These are phyloP conservation scores for Phanerodontia chrysosporium DNA, from an alignment of 768 basidiomycete genomes.

Conservation along the genomic window DNA sequence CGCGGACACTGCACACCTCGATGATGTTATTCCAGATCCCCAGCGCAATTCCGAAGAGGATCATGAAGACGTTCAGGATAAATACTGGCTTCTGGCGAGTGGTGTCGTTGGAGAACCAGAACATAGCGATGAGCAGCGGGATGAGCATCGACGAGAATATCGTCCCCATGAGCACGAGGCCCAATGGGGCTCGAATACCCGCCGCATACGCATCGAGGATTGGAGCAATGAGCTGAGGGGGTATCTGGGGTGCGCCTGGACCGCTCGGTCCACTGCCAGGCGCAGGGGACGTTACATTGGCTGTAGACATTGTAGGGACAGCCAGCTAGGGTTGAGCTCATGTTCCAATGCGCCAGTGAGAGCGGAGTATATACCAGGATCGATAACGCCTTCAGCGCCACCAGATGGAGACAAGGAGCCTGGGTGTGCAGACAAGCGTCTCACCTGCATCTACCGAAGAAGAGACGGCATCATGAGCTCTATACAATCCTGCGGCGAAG, in stretches of 20 bases:
- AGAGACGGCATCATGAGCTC: too few relatives aligned
- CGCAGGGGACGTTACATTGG: too few relatives aligned
- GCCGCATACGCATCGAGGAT: not conserved
- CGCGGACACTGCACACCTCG: not conserved
- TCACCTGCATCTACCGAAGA: too few relatives aligned
- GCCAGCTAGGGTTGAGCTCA: too few relatives aligned
- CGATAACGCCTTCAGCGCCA: too few relatives aligned
- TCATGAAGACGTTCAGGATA: not conserved
- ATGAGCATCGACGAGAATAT: not conserved
- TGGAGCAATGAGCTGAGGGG: not conserved
- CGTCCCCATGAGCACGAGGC: not conserved
- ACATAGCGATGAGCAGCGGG: not conserved
- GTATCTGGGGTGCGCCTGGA: not conserved
- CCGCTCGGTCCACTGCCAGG: too few relatives aligned
- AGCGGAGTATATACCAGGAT: too few relatives aligned
- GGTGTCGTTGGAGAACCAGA: not conserved
- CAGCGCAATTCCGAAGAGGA: not conserved
- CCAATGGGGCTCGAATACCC: not conserved
- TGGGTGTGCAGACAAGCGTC: too few relatives aligned
- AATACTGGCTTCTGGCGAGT: not conserved
- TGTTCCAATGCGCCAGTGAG: too few relatives aligned
- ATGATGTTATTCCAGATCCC: not conserved
- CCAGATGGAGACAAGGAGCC: too few relatives aligned
- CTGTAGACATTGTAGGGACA: too few relatives aligned
- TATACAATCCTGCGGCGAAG: too few relatives aligned